These are phyloP conservation scores for Gymnopilus dilepis DNA, from an alignment of 768 basidiomycete genomes.

Conservation along the genomic window DNA sequence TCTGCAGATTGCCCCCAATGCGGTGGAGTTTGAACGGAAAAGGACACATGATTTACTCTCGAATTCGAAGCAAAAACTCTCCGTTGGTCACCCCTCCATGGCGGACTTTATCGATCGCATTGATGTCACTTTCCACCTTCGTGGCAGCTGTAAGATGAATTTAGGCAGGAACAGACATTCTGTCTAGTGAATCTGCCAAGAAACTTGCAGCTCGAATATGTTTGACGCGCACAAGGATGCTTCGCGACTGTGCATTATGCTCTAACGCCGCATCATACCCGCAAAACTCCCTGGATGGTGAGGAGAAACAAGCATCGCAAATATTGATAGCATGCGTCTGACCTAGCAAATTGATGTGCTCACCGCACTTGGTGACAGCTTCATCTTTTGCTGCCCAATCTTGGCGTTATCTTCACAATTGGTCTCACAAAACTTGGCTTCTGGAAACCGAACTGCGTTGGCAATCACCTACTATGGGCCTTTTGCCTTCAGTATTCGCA, in stretches of 20 bases:
- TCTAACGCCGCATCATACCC: constrained; percentile 37
- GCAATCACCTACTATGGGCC: constrained; percentile 9
- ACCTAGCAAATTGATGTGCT: constrained; percentile 9
- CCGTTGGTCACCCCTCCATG: not conserved
- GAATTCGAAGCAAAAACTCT: not conserved
- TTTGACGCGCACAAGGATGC: not conserved
- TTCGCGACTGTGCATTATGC: constrained; percentile 12
- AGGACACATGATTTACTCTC: not conserved
- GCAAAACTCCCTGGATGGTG: constrained; percentile 17
- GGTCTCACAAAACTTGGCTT: constrained; percentile 11
- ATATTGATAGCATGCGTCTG: constrained; percentile 11
- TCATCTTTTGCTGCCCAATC: constrained; percentile 15
- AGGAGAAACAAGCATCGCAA: constrained; percentile 16
- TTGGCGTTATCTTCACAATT: not conserved
- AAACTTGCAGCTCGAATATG: not conserved
- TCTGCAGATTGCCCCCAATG: not conserved
- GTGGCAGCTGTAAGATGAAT: not conserved
- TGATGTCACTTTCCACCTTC: not conserved
- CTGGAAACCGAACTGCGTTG: constrained; percentile 6
- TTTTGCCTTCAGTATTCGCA: constrained; percentile 7
- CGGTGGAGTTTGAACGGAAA: constrained; percentile 36
- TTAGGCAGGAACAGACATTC: not conserved
- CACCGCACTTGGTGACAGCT: constrained; percentile 18
- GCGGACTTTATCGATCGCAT: not conserved
- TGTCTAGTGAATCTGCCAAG: constrained; percentile 14